These are phyloP conservation scores for Claviceps sp. DNA, from an alignment of 2,329 filamentous ascomycete genomes.

Conservation along the genomic window DNA sequence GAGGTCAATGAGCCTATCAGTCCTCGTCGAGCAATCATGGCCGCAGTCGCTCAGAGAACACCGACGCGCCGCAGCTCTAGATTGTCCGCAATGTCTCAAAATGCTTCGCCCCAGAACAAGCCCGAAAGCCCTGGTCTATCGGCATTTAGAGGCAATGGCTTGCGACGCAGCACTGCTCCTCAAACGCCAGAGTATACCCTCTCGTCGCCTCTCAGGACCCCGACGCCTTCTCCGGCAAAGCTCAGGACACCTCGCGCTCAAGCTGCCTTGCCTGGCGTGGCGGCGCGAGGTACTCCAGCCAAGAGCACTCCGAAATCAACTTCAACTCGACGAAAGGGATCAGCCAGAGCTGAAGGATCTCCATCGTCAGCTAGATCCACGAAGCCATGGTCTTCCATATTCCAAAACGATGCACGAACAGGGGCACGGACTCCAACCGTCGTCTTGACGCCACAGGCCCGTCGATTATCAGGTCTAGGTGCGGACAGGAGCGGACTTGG, in stretches of 20 bases:
- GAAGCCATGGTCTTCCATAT: constrained; percentile 27
- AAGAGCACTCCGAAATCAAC: constrained; percentile 7
- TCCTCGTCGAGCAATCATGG: constrained; percentile 23
- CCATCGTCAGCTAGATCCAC: constrained; percentile 9
- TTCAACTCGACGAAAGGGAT: constrained; percentile 7
- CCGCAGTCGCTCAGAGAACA: constrained; percentile 12
- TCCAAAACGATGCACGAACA: constrained; percentile 38
- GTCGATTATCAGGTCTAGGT: constrained; percentile 54
- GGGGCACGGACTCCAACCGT: constrained; percentile 49
- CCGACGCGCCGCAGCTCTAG: constrained; percentile 9
- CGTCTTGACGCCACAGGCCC: constrained; percentile 36
- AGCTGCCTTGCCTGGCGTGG: neutral
- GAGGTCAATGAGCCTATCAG: constrained; percentile 38
- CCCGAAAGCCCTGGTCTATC: constrained; percentile 43
- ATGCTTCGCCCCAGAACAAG: constrained; percentile 15
- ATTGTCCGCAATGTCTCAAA: constrained; percentile 11
- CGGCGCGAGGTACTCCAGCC: constrained; percentile 1
- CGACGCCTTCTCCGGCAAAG: constrained; percentile 15
- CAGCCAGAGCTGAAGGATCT: constrained; percentile 7
- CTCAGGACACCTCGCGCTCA: constrained; percentile 9
- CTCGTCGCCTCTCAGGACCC: constrained; percentile 5
- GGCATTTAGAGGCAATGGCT: constrained; percentile 34
- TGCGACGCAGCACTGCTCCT: constrained; percentile 31
- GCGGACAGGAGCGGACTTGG: constrained; percentile 59
- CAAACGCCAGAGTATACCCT: constrained; percentile 17